These are phyloP conservation scores for Harringtonia aguacate DNA, from an alignment of 2,329 filamentous ascomycete species.

Conservation along the genomic window DNA sequence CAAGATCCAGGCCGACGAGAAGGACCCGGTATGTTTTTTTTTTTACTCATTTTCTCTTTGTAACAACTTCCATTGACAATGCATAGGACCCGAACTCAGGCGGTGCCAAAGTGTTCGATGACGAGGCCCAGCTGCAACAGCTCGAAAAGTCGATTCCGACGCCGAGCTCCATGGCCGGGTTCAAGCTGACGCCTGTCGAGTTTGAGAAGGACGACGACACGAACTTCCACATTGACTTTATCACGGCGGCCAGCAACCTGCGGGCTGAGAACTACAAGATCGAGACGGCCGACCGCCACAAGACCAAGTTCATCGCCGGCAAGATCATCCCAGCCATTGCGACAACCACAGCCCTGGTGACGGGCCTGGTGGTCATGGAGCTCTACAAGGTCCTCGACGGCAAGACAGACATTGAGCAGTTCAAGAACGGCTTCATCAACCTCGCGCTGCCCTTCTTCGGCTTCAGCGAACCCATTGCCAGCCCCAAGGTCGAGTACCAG, in stretches of 20 bases:
- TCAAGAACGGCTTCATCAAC: conserved; percentile 99
- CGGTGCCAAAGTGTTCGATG: conserved; percentile 43
- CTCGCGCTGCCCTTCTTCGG: conserved; percentile 94
- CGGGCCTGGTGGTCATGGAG: conserved; percentile 84
- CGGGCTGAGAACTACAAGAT: conserved; percentile 98
- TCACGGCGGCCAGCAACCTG: conserved; percentile 91
- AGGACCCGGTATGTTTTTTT: conserved; percentile 57
- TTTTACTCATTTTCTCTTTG: background rate
- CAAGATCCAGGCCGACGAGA: conserved; percentile 95
- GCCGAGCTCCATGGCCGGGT: conserved; percentile 71
- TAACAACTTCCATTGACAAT: too few relatives aligned
- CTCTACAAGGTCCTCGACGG: conserved; percentile 95
- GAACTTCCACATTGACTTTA: conserved; percentile 98
- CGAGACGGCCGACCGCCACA: conserved; percentile 80
- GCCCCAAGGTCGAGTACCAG: conserved; percentile 83
- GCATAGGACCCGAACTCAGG: conserved; percentile 65
- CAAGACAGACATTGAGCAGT: conserved; percentile 94
- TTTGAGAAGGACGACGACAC: conserved; percentile 97
- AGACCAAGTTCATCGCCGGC: conserved; percentile 98
- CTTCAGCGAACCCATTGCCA: conserved; percentile 93
- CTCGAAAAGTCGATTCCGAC: conserved; percentile 65
- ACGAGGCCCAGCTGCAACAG: conserved; percentile 63
- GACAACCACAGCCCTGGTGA: conserved; percentile 91
- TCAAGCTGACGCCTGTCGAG: conserved; percentile 84
- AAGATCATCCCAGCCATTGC: conserved; percentile 99